Evolutionary conservation across 805 yeast genomes (phyloP).

Genomic region (Yamadazyma scolyti): DNA sequence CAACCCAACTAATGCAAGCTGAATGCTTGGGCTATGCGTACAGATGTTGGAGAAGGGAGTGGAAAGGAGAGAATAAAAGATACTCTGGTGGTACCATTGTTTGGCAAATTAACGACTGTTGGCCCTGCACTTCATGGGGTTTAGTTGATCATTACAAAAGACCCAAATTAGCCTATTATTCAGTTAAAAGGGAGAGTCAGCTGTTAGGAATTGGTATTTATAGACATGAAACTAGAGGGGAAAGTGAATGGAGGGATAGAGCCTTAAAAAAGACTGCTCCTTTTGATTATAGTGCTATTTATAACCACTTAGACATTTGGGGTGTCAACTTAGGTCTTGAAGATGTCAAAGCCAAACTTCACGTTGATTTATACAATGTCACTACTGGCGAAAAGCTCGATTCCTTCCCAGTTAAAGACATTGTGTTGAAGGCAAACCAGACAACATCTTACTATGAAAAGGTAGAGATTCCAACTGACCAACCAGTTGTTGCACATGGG

Average conservation of each 20-base stretch:
- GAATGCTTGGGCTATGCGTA: conserved; percentile 45
- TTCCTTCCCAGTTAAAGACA: conserved; percentile 7
- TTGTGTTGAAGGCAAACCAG: conserved; percentile 16
- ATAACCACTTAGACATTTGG: conserved; percentile 27
- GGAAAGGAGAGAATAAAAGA: conserved; percentile 26
- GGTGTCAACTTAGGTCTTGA: conserved; percentile 26
- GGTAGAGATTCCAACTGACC: not conserved
- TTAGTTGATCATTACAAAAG: conserved; percentile 34
- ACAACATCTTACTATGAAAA: conserved; percentile 15
- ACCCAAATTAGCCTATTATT: conserved; percentile 43
- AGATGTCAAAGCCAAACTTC: conserved; percentile 14
- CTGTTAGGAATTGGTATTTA: conserved; percentile 27
- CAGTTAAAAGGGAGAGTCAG: conserved; percentile 37
- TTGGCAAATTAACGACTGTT: conserved; percentile 51
- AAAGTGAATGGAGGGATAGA: conserved; percentile 6
- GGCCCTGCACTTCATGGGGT: conserved; percentile 49
- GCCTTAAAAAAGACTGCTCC: conserved; percentile 2
- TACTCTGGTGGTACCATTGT: conserved; percentile 43
- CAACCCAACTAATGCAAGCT: conserved; percentile 47
- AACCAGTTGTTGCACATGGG: not conserved
- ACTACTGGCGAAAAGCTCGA: conserved; percentile 22
- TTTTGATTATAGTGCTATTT: conserved; percentile 12
- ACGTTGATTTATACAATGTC: conserved; percentile 22
- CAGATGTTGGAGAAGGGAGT: conserved; percentile 41
- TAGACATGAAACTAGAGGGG: conserved; percentile 13